A percentile compares a stretch with the other conserved stretches of the same genome.
phyloP scores from a whole-genome alignment of 2,329 filamentous ascomycete species.

The Intubia oerlemansii region DNA sequence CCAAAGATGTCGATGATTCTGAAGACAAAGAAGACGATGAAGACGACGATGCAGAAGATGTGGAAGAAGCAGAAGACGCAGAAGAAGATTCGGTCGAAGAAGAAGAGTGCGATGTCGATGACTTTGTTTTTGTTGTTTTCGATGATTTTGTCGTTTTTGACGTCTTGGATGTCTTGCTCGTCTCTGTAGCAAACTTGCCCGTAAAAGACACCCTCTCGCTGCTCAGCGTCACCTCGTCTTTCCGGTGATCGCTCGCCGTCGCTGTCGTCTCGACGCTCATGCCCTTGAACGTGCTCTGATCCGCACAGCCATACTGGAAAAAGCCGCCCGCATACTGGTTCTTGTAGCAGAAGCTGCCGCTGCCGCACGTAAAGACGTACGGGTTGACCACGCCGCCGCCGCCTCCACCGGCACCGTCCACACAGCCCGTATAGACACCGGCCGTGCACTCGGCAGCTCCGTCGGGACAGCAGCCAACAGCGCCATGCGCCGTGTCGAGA shows the following conservation, averaged over 20 bases:
- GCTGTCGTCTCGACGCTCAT: constrained; percentile 26
- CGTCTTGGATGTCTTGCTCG: constrained; percentile 3
- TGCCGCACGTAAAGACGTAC: constrained; percentile 33
- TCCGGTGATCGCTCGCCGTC: constrained; percentile 14
- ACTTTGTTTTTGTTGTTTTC: not conserved
- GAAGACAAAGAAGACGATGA: constrained; percentile 1
- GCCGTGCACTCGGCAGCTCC: constrained; percentile 24
- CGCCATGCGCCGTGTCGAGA: constrained; percentile 17
- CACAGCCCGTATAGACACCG: constrained; percentile 35
- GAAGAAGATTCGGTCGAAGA: constrained; percentile 2
- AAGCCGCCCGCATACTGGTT: constrained; percentile 33
- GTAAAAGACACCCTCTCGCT: constrained; percentile 21
- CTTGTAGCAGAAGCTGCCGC: constrained; percentile 28
- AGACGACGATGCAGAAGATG: no score
- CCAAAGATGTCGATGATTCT: constrained; percentile 2
- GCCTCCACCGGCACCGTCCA: constrained; percentile 27
- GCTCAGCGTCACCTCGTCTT: constrained; percentile 16
- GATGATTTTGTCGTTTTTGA: not conserved
- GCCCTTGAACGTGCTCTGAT: constrained; percentile 23
- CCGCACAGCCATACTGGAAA: constrained; percentile 35
- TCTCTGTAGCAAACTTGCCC: constrained; percentile 13
- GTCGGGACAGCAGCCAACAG: constrained; percentile 24
- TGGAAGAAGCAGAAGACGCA: no score
- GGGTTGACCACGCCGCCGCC: constrained; percentile 28
- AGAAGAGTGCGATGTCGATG: not conserved